Base-by-base conservation (phyloP, 164 flowering plant species). In the Vitis labrusca region DNA sequence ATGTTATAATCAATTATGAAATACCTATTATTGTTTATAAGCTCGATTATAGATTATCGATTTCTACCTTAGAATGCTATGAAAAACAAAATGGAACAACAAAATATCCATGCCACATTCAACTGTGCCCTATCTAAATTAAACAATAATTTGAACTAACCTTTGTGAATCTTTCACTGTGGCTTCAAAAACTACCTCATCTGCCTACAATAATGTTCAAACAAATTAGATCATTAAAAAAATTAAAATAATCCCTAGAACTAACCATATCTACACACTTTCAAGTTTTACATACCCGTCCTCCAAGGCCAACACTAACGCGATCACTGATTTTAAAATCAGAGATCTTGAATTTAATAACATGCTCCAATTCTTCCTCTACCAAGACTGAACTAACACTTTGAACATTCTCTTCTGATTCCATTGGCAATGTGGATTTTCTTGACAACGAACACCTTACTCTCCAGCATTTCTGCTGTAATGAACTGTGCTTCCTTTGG, bases 151-250 rank as follows among this genome's bases (percentile, higher is more conserved):
- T 1, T 23, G 64, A 77, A 75, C 84, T 68, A 13, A 92, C 99
- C 99, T 90, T 59, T 69, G 59, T 27, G 87, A 47, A 73, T 92
- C 82, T 62, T 78, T 87, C 73, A 92, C 97, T n/a, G 73, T 75
- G 14, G 97, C 98, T 82, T 92, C 98, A 77, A 84, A 91, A 64
- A 95, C 88, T n/a, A 91, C 70, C 81, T 95, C 99, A 73, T 91
- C 97, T 3, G 86, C 88, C 98, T 95, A 81, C 65, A 77, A 55
- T 58, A 74, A 66, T 52, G 52, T 15, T 66, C 15, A 69, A 76
- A 19, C 58, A 69, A 66, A 59, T 67, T n/a, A 51, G 56, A 63
- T 8, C 17, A 62, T 32, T 3, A 56, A 50, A 11, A 17, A 10
- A 60, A 73, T 15, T 62, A 16, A 50, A 64, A 3, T 12, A 3